These are phyloP conservation scores for Andrographis paniculata DNA, from an alignment of 305 asterid species.

Conservation along the genomic window DNA sequence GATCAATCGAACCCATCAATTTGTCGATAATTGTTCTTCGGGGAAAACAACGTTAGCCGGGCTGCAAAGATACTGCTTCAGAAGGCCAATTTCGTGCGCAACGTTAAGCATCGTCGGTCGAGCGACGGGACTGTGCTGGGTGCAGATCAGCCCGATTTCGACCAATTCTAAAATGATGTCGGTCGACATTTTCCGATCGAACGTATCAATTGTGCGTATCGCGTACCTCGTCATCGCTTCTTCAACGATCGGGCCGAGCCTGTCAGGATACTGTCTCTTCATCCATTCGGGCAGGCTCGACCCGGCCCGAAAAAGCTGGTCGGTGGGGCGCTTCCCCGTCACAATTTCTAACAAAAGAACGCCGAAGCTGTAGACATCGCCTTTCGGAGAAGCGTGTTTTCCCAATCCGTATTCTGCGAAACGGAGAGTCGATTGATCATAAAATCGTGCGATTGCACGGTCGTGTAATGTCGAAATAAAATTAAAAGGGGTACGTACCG, in stretches of 20 bases:
- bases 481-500: constrained; percentile 24
- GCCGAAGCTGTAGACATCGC: constrained; percentile 76
- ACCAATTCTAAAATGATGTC: constrained; percentile 51
- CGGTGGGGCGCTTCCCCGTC: constrained; percentile 68
- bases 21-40: background rate
- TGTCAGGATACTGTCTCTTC: constrained; percentile 53
- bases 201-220: background rate
- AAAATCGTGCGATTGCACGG: background rate
- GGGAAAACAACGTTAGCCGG: background rate
- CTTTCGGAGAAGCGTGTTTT: constrained; percentile 62
- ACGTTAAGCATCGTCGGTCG: constrained; percentile 85
- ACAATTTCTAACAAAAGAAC: constrained; percentile 61
- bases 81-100: constrained; percentile 48
- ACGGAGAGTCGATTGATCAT: background rate
- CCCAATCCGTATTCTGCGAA: constrained; percentile 88
- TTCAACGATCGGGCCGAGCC: constrained; percentile 45
- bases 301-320: constrained; percentile 51
- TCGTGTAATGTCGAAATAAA: background rate
- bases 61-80: constrained; percentile 47
- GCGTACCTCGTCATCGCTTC: constrained; percentile 23
- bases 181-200: constrained; percentile 28
- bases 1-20: background rate
- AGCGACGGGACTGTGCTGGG: constrained; percentile 52
- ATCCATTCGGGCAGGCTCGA: constrained; percentile 70
- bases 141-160: constrained; percentile 68